Conservation (phyloP, 768 basidiomycete genomes). For the Pisolithus tinctorius region DNA sequence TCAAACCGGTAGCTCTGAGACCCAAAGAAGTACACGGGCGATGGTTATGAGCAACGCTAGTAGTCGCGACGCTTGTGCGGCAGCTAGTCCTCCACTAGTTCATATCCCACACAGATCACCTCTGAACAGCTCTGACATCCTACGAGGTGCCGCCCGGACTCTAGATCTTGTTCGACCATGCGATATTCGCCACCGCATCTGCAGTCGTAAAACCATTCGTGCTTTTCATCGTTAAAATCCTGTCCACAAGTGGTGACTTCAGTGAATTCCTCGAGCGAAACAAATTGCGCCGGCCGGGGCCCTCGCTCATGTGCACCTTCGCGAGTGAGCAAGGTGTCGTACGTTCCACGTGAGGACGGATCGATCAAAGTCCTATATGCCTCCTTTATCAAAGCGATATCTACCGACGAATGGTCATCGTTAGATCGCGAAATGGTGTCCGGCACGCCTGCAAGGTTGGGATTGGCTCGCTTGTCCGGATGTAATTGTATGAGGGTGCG, state of each 20-base stretch:
- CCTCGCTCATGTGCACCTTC: slow-evolving; percentile 15
- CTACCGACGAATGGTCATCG: slow-evolving; percentile 14
- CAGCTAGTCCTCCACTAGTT: slow-evolving; percentile 37
- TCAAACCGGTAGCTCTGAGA: neutral
- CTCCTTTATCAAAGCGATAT: slow-evolving; percentile 57
- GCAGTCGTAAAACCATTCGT: slow-evolving; percentile 53
- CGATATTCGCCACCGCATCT: slow-evolving; percentile 68
- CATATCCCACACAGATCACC: slow-evolving; percentile 81
- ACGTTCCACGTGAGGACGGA: slow-evolving; percentile 38
- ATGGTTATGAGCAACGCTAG: neutral
- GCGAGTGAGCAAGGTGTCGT: slow-evolving; percentile 34
- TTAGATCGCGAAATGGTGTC: slow-evolving; percentile 19
- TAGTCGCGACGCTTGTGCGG: neutral
- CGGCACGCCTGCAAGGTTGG: neutral
- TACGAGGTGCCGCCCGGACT: slow-evolving; percentile 64
- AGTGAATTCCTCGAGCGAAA: slow-evolving; percentile 71
- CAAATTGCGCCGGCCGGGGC: slow-evolving; percentile 67
- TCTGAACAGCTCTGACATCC: slow-evolving; percentile 76
- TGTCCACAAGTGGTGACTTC: slow-evolving; percentile 22
- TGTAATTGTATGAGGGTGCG: slow-evolving; percentile 56
- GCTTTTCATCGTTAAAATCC: slow-evolving; percentile 16
- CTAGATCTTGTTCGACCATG: slow-evolving; percentile 54
- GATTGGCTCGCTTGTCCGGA: slow-evolving; percentile 45
- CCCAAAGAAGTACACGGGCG: neutral
- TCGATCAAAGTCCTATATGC: slow-evolving; percentile 61